Percentiles rank a stretch among this genome's conserved stretches.
These are phyloP conservation scores for Pharus latifolius DNA, from an alignment of 176 grass and related monocot species.

Conservation along the genomic window DNA sequence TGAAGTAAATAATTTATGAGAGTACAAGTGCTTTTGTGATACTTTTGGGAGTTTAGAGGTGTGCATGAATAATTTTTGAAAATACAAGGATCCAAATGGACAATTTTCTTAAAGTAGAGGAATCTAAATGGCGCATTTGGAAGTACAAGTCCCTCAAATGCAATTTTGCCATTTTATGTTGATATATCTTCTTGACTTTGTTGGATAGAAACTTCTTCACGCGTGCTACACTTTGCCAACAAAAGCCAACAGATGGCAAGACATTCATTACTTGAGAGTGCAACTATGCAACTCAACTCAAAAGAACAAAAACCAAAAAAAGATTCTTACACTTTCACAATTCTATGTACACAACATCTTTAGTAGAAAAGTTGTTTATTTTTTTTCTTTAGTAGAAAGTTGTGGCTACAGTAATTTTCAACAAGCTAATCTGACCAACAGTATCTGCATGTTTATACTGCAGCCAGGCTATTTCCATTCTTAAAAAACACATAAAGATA, in stretches of 20 bases:
- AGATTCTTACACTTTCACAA: neutral
- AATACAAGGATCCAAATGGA: too few relatives aligned
- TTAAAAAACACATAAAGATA: neutral
- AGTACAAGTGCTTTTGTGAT: too few relatives aligned
- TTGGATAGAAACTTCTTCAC: neutral
- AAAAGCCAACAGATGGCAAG: neutral
- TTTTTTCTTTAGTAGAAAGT: neutral
- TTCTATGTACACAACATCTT: neutral
- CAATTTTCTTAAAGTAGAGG: too few relatives aligned
- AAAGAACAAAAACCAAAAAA: neutral
- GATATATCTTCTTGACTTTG: constrained; percentile 16
- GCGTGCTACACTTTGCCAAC: constrained; percentile 22
- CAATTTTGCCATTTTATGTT: constrained; percentile 25
- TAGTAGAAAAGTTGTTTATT: neutral
- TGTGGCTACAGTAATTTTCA: neutral
- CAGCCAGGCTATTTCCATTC: too few relatives aligned
- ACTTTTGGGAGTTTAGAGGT: too few relatives aligned
- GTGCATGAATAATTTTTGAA: too few relatives aligned
- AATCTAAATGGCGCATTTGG: too few relatives aligned
- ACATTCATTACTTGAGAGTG: too few relatives aligned
- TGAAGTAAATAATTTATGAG: too few relatives aligned
- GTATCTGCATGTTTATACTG: constrained; percentile 37
- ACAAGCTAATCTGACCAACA: neutral
- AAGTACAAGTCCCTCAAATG: too few relatives aligned
- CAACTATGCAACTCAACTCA: too few relatives aligned